Conservation (phyloP, 2,329 filamentous ascomycete genomes). For the Fusarium palustre region DNA sequence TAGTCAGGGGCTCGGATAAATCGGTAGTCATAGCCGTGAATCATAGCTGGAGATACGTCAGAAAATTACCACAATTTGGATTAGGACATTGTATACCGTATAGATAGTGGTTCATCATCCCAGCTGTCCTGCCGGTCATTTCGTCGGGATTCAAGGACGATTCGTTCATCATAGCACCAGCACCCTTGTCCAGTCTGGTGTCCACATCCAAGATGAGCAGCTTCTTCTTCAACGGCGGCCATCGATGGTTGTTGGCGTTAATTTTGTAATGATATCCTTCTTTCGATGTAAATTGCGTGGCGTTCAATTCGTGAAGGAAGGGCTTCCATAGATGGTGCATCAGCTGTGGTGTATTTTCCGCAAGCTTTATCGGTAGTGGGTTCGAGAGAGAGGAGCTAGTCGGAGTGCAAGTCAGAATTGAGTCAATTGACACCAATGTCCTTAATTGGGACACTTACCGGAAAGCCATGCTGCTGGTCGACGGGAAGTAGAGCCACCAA, state of each 20-base stretch:
- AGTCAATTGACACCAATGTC: neutral
- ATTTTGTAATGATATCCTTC: slow-evolving; percentile 38
- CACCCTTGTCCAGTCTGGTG: slow-evolving; percentile 24
- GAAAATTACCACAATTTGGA: neutral
- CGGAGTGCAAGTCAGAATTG: neutral
- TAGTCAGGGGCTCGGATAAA: slow-evolving; percentile 58
- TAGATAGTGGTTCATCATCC: slow-evolving; percentile 41
- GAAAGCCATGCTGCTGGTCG: neutral
- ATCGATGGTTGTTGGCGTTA: slow-evolving; percentile 8
- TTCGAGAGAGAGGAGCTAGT: neutral
- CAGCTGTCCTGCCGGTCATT: slow-evolving; percentile 37
- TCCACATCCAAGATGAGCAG: slow-evolving; percentile 41
- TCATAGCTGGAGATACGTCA: slow-evolving; percentile 43
- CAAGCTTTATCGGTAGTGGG: neutral
- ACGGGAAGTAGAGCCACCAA: slow-evolving; percentile 16
- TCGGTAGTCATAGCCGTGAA: slow-evolving; percentile 63
- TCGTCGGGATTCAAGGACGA: slow-evolving; percentile 17
- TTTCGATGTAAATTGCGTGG: neutral
- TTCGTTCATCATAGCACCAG: slow-evolving; percentile 33
- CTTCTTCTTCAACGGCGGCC: slow-evolving; percentile 35
- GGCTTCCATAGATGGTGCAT: slow-evolving; percentile 33
- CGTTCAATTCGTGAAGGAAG: slow-evolving; percentile 33
- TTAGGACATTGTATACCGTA: slow-evolving; percentile 20
- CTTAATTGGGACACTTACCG: neutral
- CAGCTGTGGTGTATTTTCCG: slow-evolving; percentile 14